Evolutionary conservation across 2,329 filamentous ascomycete species (phyloP), one percentile per base, ranked within the genome.

Genomic region (Amphichorda felina): DNA sequence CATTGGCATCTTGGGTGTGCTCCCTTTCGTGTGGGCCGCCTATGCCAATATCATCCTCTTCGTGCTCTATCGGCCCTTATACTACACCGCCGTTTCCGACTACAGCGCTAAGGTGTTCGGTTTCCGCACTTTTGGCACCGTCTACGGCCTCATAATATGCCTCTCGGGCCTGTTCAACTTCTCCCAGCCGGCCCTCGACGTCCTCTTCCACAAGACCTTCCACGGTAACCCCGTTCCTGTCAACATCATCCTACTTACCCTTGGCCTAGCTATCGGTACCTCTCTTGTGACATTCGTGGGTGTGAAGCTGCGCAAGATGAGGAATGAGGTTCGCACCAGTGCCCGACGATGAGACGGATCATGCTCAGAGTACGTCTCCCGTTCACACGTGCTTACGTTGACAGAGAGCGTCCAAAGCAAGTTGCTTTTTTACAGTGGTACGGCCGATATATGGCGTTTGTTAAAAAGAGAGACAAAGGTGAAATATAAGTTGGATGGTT

Each of bases 91-190:
- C 7, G 83, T 94, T 39, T 89, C 81, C 39, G 87, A 94, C 60
- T 94, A 93, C 55, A 74, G 76, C 15, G 86, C 85, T 41, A 94
- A 94, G 59, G 86, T 94, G 25, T 94, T 94, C 53, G 87, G 87
- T 13, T 94, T 94, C 60, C 71, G 78, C 41, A 94, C 86, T 0
- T 94, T 94, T 46, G 88, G 87, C 31, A 94, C 84, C 38, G 86
- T 95, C n/a, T 94, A 94, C 56, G 87, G 87, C 9, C 69, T 88
- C 15, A 82, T 94, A 44, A 94, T 94, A 46, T 93, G 84, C 56
- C 61, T 91, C 2, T 80, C 86, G 0, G 87, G 88, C 1, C 55
- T 94, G 1, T 70, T 87, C 49, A 94, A 93, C 57, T 88, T 95
- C 50, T 74, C 74, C 1, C 86, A 94, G 60, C 80, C 79, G 5